Evolutionary conservation across 129 eudicot species (phyloP).

Genomic region (Helianthus annuus): DNA sequence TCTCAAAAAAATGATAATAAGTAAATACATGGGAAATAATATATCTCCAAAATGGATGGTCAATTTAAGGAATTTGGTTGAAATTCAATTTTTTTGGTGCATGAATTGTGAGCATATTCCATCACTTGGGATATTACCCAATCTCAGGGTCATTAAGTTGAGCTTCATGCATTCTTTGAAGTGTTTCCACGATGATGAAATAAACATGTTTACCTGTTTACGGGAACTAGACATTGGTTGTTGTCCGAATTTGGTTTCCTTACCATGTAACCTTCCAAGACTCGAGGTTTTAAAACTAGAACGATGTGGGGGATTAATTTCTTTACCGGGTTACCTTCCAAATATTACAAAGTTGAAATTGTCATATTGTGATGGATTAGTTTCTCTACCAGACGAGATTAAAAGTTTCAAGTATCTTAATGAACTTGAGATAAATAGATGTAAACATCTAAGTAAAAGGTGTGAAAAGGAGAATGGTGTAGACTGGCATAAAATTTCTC

Average conservation of each 20-base stretch:
- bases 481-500: conserved; percentile 21
- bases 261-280: conserved; percentile 9
- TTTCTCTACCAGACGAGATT: neutral
- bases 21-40: neutral
- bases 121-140: conserved; percentile 23
- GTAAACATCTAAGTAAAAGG: neutral
- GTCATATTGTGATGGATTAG: neutral
- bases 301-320: neutral
- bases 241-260: neutral
- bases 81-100: neutral
- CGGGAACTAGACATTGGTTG: neutral
- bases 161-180: neutral
- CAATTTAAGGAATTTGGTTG: conserved; percentile 1
- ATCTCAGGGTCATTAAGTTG: neutral
- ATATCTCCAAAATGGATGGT: conserved; percentile 13
- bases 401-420: neutral
- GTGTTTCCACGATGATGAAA: conserved; percentile 14
- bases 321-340: neutral
- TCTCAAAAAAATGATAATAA: neutral
- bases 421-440: neutral
- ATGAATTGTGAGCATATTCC: neutral
- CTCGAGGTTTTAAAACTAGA: neutral
- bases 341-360: neutral
- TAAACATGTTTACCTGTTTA: neutral
- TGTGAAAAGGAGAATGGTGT: conserved; percentile 9